These are phyloP conservation scores for Aspergillus brasiliensis DNA, from an alignment of 2,329 filamentous ascomycete species.

Conservation along the genomic window DNA sequence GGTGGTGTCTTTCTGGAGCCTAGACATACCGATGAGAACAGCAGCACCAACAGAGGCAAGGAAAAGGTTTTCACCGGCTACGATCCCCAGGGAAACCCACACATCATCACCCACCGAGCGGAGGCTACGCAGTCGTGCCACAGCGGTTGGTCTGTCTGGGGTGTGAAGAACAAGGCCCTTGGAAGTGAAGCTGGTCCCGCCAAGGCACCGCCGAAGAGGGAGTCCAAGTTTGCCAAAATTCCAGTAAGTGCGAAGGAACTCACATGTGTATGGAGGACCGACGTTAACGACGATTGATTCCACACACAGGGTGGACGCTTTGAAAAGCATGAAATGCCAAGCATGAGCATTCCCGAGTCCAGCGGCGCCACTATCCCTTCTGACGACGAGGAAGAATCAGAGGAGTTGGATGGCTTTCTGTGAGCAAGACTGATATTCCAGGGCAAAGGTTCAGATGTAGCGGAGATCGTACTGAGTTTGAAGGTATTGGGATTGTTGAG, in stretches of 20 bases:
- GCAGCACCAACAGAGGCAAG: constrained; percentile 4
- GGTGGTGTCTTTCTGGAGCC: constrained; percentile 25
- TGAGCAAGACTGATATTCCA: neutral
- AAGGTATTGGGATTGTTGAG: neutral
- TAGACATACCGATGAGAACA: constrained; percentile 5
- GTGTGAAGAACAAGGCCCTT: constrained; percentile 5
- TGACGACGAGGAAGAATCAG: constrained; percentile 28
- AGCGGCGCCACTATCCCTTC: constrained; percentile 13
- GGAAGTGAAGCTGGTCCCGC: neutral
- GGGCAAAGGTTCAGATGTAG: neutral
- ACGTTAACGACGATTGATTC: constrained; percentile 8
- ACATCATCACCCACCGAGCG: constrained; percentile 15
- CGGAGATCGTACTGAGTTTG: neutral
- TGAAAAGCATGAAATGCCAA: constrained; percentile 21
- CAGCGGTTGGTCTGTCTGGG: constrained; percentile 21
- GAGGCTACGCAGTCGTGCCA: neutral
- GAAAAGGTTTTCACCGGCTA: constrained; percentile 22
- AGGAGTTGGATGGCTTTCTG: constrained; percentile 24
- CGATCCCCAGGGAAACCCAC: constrained; percentile 22
- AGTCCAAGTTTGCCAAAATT: constrained; percentile 29
- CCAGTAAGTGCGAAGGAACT: constrained; percentile 7
- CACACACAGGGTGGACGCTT: constrained; percentile 21
- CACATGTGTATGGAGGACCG: neutral
- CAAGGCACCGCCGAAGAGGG: constrained; percentile 5
- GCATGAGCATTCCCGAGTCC: constrained; percentile 23